Conservation (phyloP, 2,329 filamentous ascomycete genomes). For the Fusarium burgessii region DNA sequence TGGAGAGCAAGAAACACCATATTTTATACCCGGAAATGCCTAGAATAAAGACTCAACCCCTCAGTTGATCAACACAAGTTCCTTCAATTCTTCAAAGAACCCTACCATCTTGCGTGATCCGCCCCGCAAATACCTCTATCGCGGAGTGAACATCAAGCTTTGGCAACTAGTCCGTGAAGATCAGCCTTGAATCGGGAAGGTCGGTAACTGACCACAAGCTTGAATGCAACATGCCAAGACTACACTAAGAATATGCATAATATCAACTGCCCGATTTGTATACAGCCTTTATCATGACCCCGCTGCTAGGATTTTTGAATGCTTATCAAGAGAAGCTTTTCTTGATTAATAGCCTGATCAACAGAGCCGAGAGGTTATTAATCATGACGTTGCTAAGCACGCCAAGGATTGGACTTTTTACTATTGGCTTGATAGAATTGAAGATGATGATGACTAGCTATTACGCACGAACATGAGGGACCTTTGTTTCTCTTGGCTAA, state of each 20-base stretch:
- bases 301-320: background rate
- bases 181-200: conserved; percentile 31
- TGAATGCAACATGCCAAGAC: conserved; percentile 40
- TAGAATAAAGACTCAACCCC: background rate
- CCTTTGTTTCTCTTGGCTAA: conserved; percentile 24
- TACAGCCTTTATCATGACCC: conserved; percentile 5
- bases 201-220: conserved; percentile 17
- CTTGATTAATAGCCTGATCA: background rate
- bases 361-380: background rate
- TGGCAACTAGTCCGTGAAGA: conserved; percentile 35
- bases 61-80: conserved; percentile 5
- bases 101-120: conserved; percentile 30
- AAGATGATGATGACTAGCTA: background rate
- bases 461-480: background rate
- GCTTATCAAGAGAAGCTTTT: conserved; percentile 2
- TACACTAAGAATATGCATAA: conserved; percentile 34
- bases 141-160: conserved; percentile 25
- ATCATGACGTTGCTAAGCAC: background rate
- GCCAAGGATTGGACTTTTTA: background rate
- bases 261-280: conserved; percentile 38
- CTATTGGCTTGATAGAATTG: background rate
- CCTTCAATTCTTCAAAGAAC: background rate
- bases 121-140: conserved; percentile 23
- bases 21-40: background rate
- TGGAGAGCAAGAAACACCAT: accelerated